These are phyloP conservation scores for Pseudogymnoascus pannorum DNA, from an alignment of 2,329 filamentous ascomycete species.

Conservation along the genomic window DNA sequence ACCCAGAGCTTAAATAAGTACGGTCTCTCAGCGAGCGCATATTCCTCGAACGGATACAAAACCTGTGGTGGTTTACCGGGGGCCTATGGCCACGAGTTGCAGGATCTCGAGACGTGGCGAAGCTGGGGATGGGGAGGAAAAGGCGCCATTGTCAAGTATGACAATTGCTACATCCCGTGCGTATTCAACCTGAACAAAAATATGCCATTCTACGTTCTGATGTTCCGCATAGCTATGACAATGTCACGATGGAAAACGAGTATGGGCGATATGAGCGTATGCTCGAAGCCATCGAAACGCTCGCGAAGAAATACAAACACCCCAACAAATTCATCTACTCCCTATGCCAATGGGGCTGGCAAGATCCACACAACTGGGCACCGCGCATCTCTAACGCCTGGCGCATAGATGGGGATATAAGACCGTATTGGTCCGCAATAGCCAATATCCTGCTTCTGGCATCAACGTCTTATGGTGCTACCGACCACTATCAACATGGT, in stretches of 20 bases:
- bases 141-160: constrained; percentile 21
- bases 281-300: constrained; percentile 16
- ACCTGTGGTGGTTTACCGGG: constrained; percentile 23
- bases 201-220: neutral
- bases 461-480: neutral
- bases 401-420: constrained; percentile 27
- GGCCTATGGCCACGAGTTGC: constrained; percentile 19
- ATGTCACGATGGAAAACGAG: constrained; percentile 25
- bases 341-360: constrained; percentile 37
- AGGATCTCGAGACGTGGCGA: constrained; percentile 18
- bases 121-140: constrained; percentile 17
- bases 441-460: constrained; percentile 1
- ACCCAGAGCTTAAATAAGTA: neutral
- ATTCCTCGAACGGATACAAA: neutral
- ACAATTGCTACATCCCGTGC: constrained; percentile 24
- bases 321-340: constrained; percentile 20
- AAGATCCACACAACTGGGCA: constrained; percentile 28
- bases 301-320: constrained; percentile 9
- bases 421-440: constrained; percentile 27
- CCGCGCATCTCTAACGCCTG: constrained; percentile 23
- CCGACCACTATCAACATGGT: neutral
- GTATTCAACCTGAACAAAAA: neutral
- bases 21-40: neutral
- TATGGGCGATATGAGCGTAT: constrained; percentile 25
- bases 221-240: constrained; percentile 14